Conservation (phyloP, 371 early-diverging fungal species). For the Ecytonucleospora hepatopenaei region DNA sequence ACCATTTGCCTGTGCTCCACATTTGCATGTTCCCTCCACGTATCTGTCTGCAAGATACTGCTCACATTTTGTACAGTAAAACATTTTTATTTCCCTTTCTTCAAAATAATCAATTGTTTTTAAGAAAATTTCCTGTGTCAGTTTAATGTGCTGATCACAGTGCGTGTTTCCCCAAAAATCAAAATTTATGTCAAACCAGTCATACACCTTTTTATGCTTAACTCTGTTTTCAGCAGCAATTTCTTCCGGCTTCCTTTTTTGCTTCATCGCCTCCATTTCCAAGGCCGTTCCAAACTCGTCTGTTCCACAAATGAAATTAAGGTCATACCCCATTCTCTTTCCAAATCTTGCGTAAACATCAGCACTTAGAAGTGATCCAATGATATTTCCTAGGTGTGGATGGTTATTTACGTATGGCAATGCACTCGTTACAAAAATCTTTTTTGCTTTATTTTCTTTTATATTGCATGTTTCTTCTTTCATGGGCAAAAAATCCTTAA, state of each 20-base stretch:
- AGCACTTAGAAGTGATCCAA: constrained; percentile 90
- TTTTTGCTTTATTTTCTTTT: background rate
- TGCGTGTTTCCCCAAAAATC: constrained; percentile 92
- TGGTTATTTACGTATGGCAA: constrained; percentile 98
- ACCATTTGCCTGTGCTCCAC: constrained; percentile 75
- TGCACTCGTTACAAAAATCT: constrained; percentile 76
- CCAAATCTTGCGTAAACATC: constrained; percentile 88
- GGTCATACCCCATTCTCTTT: constrained; percentile 74
- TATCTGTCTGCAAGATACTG: constrained; percentile 95
- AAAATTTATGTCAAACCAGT: constrained; percentile 86
- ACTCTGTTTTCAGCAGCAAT: constrained; percentile 87
- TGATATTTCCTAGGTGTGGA: constrained; percentile 97
- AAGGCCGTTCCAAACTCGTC: constrained; percentile 99
- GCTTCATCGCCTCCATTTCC: constrained; percentile 80
- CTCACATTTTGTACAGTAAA: constrained; percentile 77
- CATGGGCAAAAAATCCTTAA: background rate
- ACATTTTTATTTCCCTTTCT: constrained; percentile 70
- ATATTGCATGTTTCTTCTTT: background rate
- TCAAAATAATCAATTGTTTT: constrained; percentile 65
- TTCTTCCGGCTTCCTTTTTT: constrained; percentile 61
- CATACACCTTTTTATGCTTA: constrained; percentile 74
- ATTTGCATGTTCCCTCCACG: constrained; percentile 84
- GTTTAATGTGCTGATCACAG: constrained; percentile 70
- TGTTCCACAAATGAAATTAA: constrained; percentile 87
- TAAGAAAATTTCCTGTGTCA: constrained; percentile 78